Conservation (phyloP, 2,329 filamentous ascomycete species). For the Fusarium pseudocircinatum region DNA sequence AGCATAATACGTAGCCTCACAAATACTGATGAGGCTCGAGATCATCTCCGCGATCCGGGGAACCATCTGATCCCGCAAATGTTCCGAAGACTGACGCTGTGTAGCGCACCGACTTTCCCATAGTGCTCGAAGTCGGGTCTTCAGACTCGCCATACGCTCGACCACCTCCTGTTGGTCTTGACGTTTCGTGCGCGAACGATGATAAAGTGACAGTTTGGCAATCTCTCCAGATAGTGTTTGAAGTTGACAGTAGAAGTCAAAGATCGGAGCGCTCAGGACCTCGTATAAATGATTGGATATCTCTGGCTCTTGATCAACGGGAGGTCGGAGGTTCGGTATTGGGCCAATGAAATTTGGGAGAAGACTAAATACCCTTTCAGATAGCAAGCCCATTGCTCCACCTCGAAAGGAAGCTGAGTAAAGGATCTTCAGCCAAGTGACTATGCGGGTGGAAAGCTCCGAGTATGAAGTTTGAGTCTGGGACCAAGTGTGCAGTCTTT, state of each 20-base stretch:
- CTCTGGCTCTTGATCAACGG: neutral
- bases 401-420: neutral
- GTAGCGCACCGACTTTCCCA: neutral
- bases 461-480: neutral
- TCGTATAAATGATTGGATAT: neutral
- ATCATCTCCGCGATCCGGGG: neutral
- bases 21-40: neutral
- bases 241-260: neutral
- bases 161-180: neutral
- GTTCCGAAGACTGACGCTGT: neutral
- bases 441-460: neutral
- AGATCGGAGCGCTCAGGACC: neutral
- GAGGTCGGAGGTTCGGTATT: neutral
- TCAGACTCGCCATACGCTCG: neutral
- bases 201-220: neutral
- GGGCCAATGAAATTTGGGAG: neutral
- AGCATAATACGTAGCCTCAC: neutral
- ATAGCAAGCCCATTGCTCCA: neutral
- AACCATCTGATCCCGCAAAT: neutral
- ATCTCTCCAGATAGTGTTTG: neutral
- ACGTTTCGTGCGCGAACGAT: neutral
- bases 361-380: neutral
- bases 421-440: neutral
- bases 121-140: neutral
- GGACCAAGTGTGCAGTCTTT: rapidly evolving